Percentiles rank a stretch among this genome's conserved stretches.
These are phyloP conservation scores for Multifurca ochricompacta DNA, from an alignment of 768 basidiomycete species.

Conservation along the genomic window DNA sequence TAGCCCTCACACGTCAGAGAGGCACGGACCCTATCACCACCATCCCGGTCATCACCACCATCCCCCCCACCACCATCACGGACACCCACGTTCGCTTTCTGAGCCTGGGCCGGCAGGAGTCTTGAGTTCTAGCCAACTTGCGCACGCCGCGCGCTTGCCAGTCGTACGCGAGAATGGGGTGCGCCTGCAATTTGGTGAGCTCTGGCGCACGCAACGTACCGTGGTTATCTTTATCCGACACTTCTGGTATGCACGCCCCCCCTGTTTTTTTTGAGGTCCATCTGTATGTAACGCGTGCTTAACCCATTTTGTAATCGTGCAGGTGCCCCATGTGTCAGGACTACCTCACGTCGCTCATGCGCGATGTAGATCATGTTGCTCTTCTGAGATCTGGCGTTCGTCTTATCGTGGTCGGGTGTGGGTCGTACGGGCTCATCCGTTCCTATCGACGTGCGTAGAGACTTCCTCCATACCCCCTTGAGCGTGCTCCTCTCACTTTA, in stretches of 20 bases:
- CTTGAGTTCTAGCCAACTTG: constrained; percentile 50
- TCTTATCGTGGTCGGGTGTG: constrained; percentile 72
- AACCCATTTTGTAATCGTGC: not conserved
- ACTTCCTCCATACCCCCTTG: too few species aligned
- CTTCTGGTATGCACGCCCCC: constrained; percentile 49
- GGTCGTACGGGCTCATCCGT: constrained; percentile 65
- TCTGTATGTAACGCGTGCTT: constrained; percentile 6
- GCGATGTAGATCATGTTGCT: constrained; percentile 38
- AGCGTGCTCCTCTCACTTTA: too few species aligned
- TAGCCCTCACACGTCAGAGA: not conserved
- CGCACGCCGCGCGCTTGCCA: constrained; percentile 50
- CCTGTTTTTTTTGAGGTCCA: not conserved
- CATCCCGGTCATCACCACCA: constrained; percentile 12
- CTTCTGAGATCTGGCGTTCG: constrained; percentile 45
- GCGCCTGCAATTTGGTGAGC: constrained; percentile 56
- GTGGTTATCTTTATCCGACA: constrained; percentile 83
- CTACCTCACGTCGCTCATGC: constrained; percentile 66
- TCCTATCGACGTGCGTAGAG: constrained; percentile 64
- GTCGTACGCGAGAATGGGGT: constrained; percentile 64
- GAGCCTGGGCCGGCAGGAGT: constrained; percentile 38
- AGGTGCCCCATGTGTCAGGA: constrained; percentile 83
- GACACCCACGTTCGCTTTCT: constrained; percentile 13
- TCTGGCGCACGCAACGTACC: constrained; percentile 51
- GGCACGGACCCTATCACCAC: constrained; percentile 4
- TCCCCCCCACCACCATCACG: constrained; percentile 19